Conservation (phyloP, 164 flowering plant species). For the Tetrastigma voinierianum region DNA sequence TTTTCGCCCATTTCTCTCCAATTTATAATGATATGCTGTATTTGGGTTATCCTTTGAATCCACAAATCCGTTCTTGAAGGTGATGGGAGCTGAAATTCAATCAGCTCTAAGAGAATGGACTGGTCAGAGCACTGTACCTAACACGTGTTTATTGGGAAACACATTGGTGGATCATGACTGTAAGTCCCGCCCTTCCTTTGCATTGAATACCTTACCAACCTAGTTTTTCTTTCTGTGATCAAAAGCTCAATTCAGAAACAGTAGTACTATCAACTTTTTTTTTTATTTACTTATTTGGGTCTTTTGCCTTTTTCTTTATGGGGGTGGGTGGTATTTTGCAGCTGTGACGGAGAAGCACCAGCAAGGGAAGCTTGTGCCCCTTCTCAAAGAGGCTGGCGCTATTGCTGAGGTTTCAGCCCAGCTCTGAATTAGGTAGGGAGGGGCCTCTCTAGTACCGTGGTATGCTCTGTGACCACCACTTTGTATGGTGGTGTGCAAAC, state of each 20-base stretch:
- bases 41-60: not conserved
- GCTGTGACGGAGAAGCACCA: constrained; percentile 39
- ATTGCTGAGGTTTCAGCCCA: constrained; percentile 21
- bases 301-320: not conserved
- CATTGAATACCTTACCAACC: not conserved
- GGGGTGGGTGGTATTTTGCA: constrained; percentile 37
- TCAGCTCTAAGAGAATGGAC: constrained; percentile 71
- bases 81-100: constrained; percentile 75
- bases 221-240: not conserved
- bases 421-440: not conserved
- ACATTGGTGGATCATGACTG: constrained; percentile 87
- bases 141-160: constrained; percentile 72
- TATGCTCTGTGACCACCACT: too few species aligned
- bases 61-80: constrained; percentile 34
- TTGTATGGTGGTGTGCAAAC: too few species aligned
- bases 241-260: not conserved
- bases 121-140: constrained; percentile 76
- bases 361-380: constrained; percentile 45
- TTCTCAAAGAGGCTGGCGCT: constrained; percentile 58
- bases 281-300: not conserved
- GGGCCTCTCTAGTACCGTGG: too few species aligned
- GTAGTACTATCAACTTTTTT: not conserved
- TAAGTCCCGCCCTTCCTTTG: constrained; percentile 20
- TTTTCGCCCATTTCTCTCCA: not conserved
- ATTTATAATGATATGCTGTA: not conserved